Evolutionary conservation across 257 asterid genomes (phyloP).

Genomic region (Thymus mandschuricus): DNA sequence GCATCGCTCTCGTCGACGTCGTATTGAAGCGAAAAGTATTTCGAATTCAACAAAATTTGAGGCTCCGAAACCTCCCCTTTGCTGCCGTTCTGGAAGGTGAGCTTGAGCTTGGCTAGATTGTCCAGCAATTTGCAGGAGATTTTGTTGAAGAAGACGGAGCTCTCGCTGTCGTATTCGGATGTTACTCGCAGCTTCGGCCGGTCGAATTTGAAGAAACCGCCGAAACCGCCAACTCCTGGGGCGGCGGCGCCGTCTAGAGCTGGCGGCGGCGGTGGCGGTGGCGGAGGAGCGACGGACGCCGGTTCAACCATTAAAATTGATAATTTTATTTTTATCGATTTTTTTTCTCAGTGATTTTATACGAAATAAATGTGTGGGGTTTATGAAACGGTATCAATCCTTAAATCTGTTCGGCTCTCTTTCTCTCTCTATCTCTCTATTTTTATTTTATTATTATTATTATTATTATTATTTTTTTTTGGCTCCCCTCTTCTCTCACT

Average conservation of each 20-base stretch:
- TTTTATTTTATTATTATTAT: too few species aligned
- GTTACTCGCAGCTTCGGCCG: slow-evolving; percentile 88
- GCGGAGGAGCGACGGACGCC: slow-evolving; percentile 16
- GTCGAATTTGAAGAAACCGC: slow-evolving; percentile 31
- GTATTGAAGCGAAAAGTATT: slow-evolving; percentile 68
- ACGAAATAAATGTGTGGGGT: background rate
- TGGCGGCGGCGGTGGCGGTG: slow-evolving; percentile 13
- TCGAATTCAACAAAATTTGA: slow-evolving; percentile 66
- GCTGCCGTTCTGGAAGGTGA: slow-evolving; percentile 68
- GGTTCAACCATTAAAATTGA: slow-evolving; percentile 39
- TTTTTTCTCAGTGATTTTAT: background rate
- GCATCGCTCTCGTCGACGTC: slow-evolving; percentile 85
- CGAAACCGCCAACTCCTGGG: background rate
- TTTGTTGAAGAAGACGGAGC: slow-evolving; percentile 71
- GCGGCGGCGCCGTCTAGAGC: slow-evolving; percentile 25
- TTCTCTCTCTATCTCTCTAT: too few species aligned
- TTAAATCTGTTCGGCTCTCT: background rate
- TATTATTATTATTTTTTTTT: too few species aligned
- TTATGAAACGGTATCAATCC: background rate
- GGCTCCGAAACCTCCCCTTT: slow-evolving; percentile 83
- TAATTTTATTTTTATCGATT: background rate
- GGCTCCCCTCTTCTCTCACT: too few species aligned
- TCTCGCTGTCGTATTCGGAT: slow-evolving; percentile 92
- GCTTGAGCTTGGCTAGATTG: slow-evolving; percentile 67
- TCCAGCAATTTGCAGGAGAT: slow-evolving; percentile 77